Percentiles rank a stretch among this genome's conserved stretches.
phyloP scores from a whole-genome alignment of 495 filamentous ascomycete species.

The Neurospora sp. region DNA sequence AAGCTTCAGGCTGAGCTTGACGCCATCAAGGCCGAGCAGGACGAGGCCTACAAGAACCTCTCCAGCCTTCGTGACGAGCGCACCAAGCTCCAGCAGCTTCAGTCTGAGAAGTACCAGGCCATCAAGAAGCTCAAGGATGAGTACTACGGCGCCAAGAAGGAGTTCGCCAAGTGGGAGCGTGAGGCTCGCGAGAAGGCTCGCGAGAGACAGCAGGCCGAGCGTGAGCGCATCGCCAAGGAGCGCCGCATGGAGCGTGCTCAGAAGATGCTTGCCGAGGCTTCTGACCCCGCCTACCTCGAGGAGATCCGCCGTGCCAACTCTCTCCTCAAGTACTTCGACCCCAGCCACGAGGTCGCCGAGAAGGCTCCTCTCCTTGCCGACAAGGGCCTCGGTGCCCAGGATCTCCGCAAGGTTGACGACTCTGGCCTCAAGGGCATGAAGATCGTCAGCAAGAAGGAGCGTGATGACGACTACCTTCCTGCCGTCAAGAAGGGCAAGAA shows the following conservation, averaged over 20 bases:
- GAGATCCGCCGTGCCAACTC: slow-evolving; percentile 81
- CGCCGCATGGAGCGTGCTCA: slow-evolving; percentile 76
- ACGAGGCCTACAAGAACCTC: slow-evolving; percentile 75
- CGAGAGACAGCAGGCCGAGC: slow-evolving; percentile 48
- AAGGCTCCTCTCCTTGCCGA: slow-evolving; percentile 55
- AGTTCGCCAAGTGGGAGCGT: slow-evolving; percentile 68
- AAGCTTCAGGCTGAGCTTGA: slow-evolving; percentile 78
- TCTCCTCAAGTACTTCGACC: slow-evolving; percentile 85
- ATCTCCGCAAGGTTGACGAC: slow-evolving; percentile 72
- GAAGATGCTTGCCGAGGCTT: slow-evolving; percentile 82
- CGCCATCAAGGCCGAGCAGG: slow-evolving; percentile 78
- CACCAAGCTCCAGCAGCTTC: slow-evolving; percentile 66
- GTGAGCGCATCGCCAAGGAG: slow-evolving; percentile 68
- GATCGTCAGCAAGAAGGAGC: slow-evolving; percentile 69
- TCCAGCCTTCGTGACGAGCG: slow-evolving; percentile 82
- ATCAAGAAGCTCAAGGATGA: slow-evolving; percentile 79
- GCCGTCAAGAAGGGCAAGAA: slow-evolving; percentile 89
- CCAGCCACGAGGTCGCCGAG: slow-evolving; percentile 49
- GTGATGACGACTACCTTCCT: slow-evolving; percentile 79
- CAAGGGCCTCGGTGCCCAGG: slow-evolving; percentile 51
- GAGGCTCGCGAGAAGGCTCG: slow-evolving; percentile 61
- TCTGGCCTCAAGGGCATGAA: slow-evolving; percentile 65
- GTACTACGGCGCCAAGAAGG: slow-evolving; percentile 67
- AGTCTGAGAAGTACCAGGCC: slow-evolving; percentile 70
- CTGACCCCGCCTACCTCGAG: slow-evolving; percentile 74